Percentiles rank a stretch among this genome's conserved stretches.
Conservation (phyloP, 768 basidiomycete species). For the Rhizopogon rudus region DNA sequence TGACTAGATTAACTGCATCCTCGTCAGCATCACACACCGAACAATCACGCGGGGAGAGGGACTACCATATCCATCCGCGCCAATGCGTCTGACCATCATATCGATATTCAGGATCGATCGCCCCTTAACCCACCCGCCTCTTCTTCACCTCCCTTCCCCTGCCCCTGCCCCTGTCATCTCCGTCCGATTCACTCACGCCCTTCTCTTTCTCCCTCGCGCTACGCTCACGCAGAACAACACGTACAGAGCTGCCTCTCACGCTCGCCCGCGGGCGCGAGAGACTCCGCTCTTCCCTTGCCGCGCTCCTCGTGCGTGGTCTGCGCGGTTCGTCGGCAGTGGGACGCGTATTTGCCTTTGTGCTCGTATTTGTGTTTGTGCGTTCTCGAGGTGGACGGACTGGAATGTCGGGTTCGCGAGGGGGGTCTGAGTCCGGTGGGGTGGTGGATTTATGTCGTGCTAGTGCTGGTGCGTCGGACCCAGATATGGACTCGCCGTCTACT, state of each 20-base stretch:
- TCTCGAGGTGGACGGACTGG: slow-evolving; percentile 3
- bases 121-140: slow-evolving; percentile 15
- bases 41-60: not conserved
- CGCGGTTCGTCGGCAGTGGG: too few species aligned
- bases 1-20: not conserved
- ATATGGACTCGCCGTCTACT: too few species aligned
- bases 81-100: too few species aligned
- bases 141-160: slow-evolving; percentile 24
- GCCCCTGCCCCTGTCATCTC: slow-evolving; percentile 4
- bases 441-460: too few species aligned
- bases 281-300: slow-evolving; percentile 3
- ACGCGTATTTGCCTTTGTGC: too few species aligned
- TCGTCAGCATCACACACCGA: not conserved
- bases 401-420: not conserved
- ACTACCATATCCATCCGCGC: not conserved
- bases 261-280: not conserved
- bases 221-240: not conserved
- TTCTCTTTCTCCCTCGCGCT: slow-evolving; percentile 10
- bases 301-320: not conserved
- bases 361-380: too few species aligned
- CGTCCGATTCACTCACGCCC: slow-evolving; percentile 3
- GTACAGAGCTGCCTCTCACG: not conserved
- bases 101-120: not conserved
- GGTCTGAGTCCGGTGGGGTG: too few species aligned
- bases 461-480: too few species aligned